Conservation (phyloP, 495 filamentous ascomycete genomes). For the Tuber brumale region DNA sequence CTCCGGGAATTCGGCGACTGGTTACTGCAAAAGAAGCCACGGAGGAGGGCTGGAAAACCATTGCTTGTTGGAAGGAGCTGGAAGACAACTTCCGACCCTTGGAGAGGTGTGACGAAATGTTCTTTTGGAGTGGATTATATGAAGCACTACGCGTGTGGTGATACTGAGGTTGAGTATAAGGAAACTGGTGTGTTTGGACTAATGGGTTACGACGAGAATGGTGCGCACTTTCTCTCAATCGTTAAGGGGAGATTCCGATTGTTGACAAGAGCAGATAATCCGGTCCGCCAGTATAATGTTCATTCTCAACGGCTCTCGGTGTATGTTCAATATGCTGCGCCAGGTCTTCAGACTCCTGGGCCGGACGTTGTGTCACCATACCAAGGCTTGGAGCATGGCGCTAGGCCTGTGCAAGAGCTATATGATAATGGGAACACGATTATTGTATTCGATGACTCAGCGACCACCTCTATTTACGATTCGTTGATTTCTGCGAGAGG, state of each 20-base stretch:
- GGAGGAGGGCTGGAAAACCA: constrained; percentile 48
- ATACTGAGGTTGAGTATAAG: constrained; percentile 26
- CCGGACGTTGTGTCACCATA: constrained; percentile 37
- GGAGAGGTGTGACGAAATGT: constrained; percentile 49
- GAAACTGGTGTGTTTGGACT: constrained; percentile 49
- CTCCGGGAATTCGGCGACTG: constrained; percentile 48
- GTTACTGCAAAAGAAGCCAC: constrained; percentile 47
- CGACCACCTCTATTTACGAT: constrained; percentile 46
- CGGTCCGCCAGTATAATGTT: constrained; percentile 35
- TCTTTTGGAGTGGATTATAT: constrained; percentile 54
- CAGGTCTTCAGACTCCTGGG: constrained; percentile 32
- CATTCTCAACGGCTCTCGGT: constrained; percentile 37
- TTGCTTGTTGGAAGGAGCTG: constrained; percentile 50
- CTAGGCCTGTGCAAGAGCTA: constrained; percentile 32
- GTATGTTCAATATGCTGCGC: constrained; percentile 44
- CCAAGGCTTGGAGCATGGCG: constrained; percentile 1
- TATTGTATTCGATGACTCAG: constrained; percentile 52
- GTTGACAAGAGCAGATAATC: constrained; percentile 22
- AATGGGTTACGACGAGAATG: constrained; percentile 49
- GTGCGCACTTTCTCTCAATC: constrained; percentile 16
- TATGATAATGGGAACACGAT: constrained; percentile 53
- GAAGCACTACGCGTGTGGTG: constrained; percentile 42
- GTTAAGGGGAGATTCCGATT: not conserved
- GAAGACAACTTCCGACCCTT: constrained; percentile 50
- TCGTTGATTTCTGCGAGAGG: constrained; percentile 49